phyloP scores from a whole-genome alignment of 495 filamentous ascomycete genomes.

The Astrothelium subdiscretum region DNA sequence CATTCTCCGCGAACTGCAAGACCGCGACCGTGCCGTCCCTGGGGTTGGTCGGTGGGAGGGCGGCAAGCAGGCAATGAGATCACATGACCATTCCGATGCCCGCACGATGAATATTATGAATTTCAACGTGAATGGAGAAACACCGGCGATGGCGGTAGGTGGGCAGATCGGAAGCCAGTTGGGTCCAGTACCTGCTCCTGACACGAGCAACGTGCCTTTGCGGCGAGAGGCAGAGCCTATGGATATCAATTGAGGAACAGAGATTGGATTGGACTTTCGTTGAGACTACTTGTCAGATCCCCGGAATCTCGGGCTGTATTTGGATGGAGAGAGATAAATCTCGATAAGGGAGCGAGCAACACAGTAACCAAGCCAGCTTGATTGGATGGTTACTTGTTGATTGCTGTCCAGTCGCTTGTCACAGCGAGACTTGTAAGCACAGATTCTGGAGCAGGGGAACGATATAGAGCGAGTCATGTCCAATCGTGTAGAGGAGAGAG shows the following conservation, averaged over 20 bases:
- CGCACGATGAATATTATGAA: neutral
- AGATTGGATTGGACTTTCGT: too few species aligned
- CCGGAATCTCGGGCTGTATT: too few species aligned
- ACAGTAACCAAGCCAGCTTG: too few species aligned
- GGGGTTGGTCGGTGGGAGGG: neutral
- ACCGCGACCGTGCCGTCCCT: neutral
- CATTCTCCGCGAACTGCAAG: neutral
- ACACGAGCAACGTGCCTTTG: neutral
- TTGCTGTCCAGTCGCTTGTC: neutral
- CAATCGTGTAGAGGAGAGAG: too few species aligned
- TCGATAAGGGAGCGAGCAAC: neutral
- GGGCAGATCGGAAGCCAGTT: neutral
- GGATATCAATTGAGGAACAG: neutral
- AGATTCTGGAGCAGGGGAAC: too few species aligned
- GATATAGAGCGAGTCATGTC: too few species aligned
- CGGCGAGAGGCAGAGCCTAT: neutral
- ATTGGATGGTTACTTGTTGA: neutral
- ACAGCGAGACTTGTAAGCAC: neutral
- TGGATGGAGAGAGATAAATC: neutral
- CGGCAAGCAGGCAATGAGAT: neutral
- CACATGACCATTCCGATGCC: neutral
- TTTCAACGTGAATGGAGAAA: neutral
- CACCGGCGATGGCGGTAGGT: neutral
- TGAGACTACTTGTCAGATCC: too few species aligned
- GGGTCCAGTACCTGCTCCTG: neutral